A percentile compares a stretch with the other conserved stretches of the same genome.
phyloP scores from a whole-genome alignment of 805 yeast species.

The Suhomyces sp. region DNA sequence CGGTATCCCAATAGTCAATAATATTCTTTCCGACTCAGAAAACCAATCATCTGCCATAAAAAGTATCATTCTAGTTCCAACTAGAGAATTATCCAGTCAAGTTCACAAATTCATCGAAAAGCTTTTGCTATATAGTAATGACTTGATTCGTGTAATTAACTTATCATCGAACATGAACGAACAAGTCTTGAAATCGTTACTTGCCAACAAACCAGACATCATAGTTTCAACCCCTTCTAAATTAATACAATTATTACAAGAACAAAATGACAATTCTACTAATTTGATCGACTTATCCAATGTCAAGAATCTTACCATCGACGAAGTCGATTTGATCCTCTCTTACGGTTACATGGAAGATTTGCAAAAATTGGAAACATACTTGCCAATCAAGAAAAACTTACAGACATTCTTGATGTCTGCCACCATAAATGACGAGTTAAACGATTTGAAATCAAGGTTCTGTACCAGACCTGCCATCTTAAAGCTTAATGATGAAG shows the following conservation, averaged over 20 bases:
- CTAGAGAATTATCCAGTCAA: conserved; percentile 87
- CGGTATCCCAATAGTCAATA: conserved; percentile 79
- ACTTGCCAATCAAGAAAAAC: conserved; percentile 67
- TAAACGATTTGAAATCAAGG: conserved; percentile 66
- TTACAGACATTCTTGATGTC: conserved; percentile 93
- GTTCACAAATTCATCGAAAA: conserved; percentile 68
- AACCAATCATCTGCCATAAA: conserved; percentile 28
- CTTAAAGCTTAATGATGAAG: conserved; percentile 72
- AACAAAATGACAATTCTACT: conserved; percentile 17
- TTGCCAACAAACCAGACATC: conserved; percentile 74
- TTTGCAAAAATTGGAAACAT: conserved; percentile 58
- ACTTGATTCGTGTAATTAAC: conserved; percentile 61
- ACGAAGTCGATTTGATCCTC: conserved; percentile 89
- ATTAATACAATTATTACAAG: conserved; percentile 53
- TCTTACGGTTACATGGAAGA: conserved; percentile 93
- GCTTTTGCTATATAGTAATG: conserved; percentile 68
- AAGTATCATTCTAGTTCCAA: conserved; percentile 83
- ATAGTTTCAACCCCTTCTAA: conserved; percentile 86
- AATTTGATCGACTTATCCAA: conserved; percentile 49
- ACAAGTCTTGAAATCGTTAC: conserved; percentile 65
- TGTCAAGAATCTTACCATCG: conserved; percentile 75
- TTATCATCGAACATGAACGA: conserved; percentile 65
- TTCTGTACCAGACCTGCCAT: conserved; percentile 85
- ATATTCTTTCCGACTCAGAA: conserved; percentile 46
- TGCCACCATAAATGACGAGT: conserved; percentile 89